Evolutionary conservation across 768 basidiomycete species (phyloP).

Genomic region (Hericium rajendrae): DNA sequence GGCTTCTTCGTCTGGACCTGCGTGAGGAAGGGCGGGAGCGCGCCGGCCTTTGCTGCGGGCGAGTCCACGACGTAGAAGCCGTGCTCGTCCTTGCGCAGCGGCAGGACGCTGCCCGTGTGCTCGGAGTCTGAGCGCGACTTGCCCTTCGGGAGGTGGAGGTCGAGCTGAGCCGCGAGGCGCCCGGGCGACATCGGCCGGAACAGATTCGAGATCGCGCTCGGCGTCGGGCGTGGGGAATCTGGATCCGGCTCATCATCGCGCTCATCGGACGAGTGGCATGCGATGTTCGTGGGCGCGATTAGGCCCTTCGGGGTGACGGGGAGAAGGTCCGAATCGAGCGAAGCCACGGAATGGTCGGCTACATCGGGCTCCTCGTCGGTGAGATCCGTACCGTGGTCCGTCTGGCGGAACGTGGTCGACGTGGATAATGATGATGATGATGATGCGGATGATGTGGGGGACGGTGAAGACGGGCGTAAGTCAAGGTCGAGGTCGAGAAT

Average conservation of each 20-base stretch:
- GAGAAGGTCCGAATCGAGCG: constrained; percentile 29
- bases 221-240: neutral
- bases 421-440: no score
- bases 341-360: constrained; percentile 13
- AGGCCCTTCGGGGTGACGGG: constrained; percentile 41
- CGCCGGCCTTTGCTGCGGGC: constrained; percentile 15
- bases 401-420: constrained; percentile 1
- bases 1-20: constrained; percentile 26
- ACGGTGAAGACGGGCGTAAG: constrained; percentile 1
- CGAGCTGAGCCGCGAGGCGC: constrained; percentile 22
- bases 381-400: constrained; percentile 23
- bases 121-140: neutral
- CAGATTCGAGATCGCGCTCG: neutral
- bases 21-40: constrained; percentile 26
- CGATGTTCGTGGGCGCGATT: neutral
- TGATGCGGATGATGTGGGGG: no score
- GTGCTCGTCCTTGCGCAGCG: constrained; percentile 42
- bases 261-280: neutral
- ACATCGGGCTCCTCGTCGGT: constrained; percentile 30
- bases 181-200: neutral
- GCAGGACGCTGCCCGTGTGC: constrained; percentile 20
- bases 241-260: neutral
- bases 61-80: constrained; percentile 38
- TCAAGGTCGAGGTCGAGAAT: constrained; percentile 16
- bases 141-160: constrained; percentile 26